Evolutionary conservation across 345 rosid species (phyloP).

Genomic region (Aquilaria sinensis): DNA sequence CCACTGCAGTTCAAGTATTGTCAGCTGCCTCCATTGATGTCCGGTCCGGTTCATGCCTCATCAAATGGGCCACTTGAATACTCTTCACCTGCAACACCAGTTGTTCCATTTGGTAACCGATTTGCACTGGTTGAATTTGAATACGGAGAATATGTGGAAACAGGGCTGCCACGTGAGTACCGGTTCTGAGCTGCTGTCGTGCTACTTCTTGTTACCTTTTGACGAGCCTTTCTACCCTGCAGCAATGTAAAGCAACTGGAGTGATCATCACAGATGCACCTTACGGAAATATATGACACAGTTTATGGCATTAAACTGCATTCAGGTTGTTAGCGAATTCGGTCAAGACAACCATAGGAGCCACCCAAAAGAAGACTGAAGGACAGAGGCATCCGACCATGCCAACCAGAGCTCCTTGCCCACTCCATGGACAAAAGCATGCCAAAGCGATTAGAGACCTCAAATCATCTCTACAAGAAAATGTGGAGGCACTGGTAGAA

Average conservation of each 20-base stretch:
- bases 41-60: conserved; percentile 30
- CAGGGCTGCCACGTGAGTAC: conserved; percentile 51
- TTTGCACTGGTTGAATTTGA: conserved; percentile 42
- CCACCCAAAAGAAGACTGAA: too few species aligned
- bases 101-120: conserved; percentile 50
- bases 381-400: not conserved
- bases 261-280: not conserved
- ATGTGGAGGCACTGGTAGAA: too few species aligned
- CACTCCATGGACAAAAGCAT: too few species aligned
- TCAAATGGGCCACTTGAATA: conserved; percentile 45
- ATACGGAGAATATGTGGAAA: conserved; percentile 43
- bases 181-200: conserved; percentile 74
- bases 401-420: not conserved
- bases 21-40: not conserved
- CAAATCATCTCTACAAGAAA: too few species aligned
- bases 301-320: too few species aligned
- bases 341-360: too few species aligned
- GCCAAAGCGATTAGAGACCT: too few species aligned
- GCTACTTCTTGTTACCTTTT: conserved; percentile 57
- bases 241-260: conserved; percentile 9
- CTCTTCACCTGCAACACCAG: conserved; percentile 53
- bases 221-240: conserved; percentile 92
- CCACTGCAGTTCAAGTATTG: not conserved
- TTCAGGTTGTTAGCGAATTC: too few species aligned
- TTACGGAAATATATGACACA: not conserved